Percentiles rank a stretch among this genome's conserved stretches.
These are phyloP conservation scores for Tetrahymena thermophila DNA, from an alignment of 73 alveolate species.

Conservation along the genomic window DNA sequence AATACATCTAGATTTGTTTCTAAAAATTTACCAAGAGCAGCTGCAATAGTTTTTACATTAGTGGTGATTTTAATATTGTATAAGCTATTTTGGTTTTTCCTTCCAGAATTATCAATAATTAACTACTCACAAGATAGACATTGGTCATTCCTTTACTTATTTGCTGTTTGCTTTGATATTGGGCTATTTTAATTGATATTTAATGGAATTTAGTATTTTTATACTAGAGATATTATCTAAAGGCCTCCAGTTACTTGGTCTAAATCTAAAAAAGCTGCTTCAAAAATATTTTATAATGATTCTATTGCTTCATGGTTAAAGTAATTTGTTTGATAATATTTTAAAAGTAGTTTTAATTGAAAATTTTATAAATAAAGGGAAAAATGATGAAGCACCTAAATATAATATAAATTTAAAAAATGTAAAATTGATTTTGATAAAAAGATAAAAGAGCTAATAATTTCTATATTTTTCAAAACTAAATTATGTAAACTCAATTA, in stretches of 20 bases:
- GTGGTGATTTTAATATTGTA: not conserved
- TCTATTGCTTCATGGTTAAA: not conserved
- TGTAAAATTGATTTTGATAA: no score
- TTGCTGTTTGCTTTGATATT: not conserved
- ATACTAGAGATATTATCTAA: not conserved
- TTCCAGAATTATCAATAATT: not conserved
- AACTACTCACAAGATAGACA: not conserved
- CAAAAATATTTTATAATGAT: not conserved
- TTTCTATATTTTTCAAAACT: no score
- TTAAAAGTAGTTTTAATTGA: no score
- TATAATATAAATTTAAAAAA: no score
- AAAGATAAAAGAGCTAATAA: no score
- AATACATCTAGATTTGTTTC: not conserved
- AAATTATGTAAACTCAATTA: no score
- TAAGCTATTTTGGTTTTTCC: not conserved
- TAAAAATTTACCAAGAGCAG: not conserved
- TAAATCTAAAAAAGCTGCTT: not conserved
- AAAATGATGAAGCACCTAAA: no score
- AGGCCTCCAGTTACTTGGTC: not conserved
- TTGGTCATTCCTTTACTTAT: not conserved
- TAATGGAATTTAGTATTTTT: not conserved
- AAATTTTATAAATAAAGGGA: no score
- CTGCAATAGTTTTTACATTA: not conserved
- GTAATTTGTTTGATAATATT: no score
- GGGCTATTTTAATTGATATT: not conserved